Evolutionary conservation across 1,284 basidiomycete species (phyloP), one percentile per base, ranked within the genome.

Genomic region (Cutaneotrichosporon cavernicola): DNA sequence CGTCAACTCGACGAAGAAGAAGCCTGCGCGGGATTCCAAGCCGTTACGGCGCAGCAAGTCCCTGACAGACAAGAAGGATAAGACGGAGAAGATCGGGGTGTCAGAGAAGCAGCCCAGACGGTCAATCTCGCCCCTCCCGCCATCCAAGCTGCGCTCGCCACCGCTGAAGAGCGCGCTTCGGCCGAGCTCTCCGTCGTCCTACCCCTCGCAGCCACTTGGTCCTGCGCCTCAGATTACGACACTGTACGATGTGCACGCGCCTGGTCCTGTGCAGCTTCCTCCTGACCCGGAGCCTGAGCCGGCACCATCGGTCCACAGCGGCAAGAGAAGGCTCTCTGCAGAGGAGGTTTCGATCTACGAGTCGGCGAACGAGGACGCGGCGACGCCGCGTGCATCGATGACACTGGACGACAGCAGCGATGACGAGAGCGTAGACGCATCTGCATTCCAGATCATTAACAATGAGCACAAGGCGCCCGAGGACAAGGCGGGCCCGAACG

Each of bases 111-210:
- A 53, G 16, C 53, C 34, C 61, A 26, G 30, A 14, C 21, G 64
- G 1, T 47, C 66, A 5, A 60, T 68, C 6, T 69, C 71, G 5
- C 76, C 78, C 32, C 69, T 80, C 10, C 78, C 80, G 0, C 78
- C 78, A 4, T 68, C 70, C 67, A 65, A 73, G 67, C 46, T 68
- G 69, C 65, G 71, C n/a, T 71, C 71, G 30, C 79, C 80, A 16
- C 79, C 80, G 1, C 69, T 79, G 21, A 81, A 80, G 64, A 80
- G 79, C 9, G 77, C 80, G 18, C 70, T 80, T 52, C 70, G 80
- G 47, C 73, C 80, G 3, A 69, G 73, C 5, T 73, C 69, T 38
- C 78, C 78, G n/a, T 13, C 59, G 2, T 73, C 72, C 1, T 49
- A 47, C 5, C 22, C 58, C 4, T 7, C 50, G 34, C 38, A 61